These are phyloP conservation scores for Lachnellula subtilissima DNA, from an alignment of 2,329 filamentous ascomycete species.

Conservation along the genomic window DNA sequence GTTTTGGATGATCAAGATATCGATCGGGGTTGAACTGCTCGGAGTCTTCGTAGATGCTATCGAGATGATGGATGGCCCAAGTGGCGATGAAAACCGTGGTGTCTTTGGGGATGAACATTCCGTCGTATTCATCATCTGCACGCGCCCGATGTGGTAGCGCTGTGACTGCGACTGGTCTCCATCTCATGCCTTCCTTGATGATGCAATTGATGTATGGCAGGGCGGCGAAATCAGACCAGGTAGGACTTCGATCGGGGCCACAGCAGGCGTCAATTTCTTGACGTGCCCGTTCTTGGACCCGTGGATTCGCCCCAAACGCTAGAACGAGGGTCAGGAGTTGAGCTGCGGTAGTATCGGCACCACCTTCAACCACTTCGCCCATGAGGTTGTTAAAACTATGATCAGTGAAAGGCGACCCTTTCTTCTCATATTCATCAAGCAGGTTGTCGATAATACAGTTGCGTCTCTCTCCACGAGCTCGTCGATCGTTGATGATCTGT, in stretches of 20 bases:
- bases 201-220: constrained; percentile 37
- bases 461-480: too few relatives aligned
- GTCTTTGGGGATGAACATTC: constrained; percentile 39
- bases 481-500: too few relatives aligned
- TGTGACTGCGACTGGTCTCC: constrained; percentile 31
- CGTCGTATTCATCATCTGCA: constrained; percentile 39
- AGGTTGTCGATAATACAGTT: constrained; percentile 1
- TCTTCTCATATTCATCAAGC: not conserved
- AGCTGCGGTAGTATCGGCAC: constrained; percentile 35
- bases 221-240: constrained; percentile 28
- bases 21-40: constrained; percentile 57
- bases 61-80: constrained; percentile 54
- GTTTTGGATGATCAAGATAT: constrained; percentile 17
- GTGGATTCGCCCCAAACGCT: constrained; percentile 30
- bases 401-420: constrained; percentile 25
- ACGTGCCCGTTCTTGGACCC: constrained; percentile 39
- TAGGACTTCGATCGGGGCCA: constrained; percentile 33
- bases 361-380: constrained; percentile 39
- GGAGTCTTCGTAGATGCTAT: constrained; percentile 54
- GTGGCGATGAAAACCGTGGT: constrained; percentile 39
- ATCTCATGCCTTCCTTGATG: constrained; percentile 34
- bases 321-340: constrained; percentile 34
- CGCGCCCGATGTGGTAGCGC: constrained; percentile 33
- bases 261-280: constrained; percentile 37
- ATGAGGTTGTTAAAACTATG: constrained; percentile 14